phyloP scores from a whole-genome alignment of 2,329 filamentous ascomycete genomes.

The Colletotrichum sp. region DNA sequence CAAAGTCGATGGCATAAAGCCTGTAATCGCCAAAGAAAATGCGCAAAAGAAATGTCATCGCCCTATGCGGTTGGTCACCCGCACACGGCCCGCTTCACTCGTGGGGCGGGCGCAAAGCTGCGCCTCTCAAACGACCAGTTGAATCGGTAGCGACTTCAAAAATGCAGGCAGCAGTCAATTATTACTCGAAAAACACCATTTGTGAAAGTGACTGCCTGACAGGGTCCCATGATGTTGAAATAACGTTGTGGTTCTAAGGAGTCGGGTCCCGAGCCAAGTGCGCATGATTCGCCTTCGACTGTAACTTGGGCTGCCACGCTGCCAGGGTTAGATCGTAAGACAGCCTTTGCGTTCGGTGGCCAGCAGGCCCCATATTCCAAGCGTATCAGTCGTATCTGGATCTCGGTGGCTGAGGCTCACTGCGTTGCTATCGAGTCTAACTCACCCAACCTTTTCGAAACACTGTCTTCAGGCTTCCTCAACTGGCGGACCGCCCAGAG shows the following conservation, averaged over 20 bases:
- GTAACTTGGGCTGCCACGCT: background rate
- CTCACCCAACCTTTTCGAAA: background rate
- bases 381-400: rapidly evolving
- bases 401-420: background rate
- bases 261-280: background rate
- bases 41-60: background rate
- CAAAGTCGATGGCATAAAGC: background rate
- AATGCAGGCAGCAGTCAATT: background rate
- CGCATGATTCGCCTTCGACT: background rate
- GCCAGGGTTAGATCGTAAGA: background rate
- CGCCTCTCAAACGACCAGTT: background rate
- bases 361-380: background rate
- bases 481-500: background rate
- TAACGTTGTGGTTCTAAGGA: background rate
- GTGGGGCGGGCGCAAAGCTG: background rate
- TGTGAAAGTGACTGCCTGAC: background rate
- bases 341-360: background rate
- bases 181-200: background rate
- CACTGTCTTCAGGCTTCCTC: background rate
- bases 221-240: background rate
- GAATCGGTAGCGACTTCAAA: background rate
- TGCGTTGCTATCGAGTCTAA: rapidly evolving
- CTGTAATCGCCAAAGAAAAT: background rate
- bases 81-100: background rate
- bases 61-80: background rate